Conservation (phyloP, 2,329 filamentous ascomycete genomes). For the Diaporthe sp. region DNA sequence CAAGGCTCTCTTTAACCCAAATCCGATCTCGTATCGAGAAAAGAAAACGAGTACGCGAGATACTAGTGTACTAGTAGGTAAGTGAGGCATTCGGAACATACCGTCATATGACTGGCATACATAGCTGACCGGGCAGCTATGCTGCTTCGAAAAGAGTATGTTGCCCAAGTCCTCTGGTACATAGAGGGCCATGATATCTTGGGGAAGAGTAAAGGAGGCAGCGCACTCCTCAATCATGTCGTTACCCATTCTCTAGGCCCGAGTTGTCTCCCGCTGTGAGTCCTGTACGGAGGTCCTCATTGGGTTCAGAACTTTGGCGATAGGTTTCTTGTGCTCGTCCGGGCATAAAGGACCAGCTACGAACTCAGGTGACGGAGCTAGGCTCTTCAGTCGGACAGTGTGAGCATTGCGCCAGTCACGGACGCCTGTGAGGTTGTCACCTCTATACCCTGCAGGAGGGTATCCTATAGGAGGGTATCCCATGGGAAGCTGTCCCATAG, state of each 20-base stretch:
- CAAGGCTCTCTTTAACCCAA: neutral
- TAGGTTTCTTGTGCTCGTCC: neutral
- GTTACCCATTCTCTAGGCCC: rapidly evolving
- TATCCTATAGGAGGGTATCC: too few relatives aligned
- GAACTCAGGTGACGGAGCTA: neutral
- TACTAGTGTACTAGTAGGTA: too few relatives aligned
- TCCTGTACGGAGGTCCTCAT: neutral
- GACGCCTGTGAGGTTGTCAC: slow-evolving; percentile 50
- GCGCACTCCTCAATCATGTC: neutral
- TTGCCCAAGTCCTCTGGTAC: too few relatives aligned
- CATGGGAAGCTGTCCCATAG: too few relatives aligned
- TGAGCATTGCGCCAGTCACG: slow-evolving; percentile 50
- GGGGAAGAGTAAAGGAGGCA: too few relatives aligned
- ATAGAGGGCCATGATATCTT: too few relatives aligned
- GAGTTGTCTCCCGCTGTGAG: neutral
- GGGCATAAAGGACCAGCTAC: neutral
- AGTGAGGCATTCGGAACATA: too few relatives aligned
- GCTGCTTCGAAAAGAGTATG: too few relatives aligned
- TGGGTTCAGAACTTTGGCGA: neutral
- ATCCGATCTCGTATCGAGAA: neutral
- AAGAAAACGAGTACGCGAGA: neutral
- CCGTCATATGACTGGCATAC: too few relatives aligned
- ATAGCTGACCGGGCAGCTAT: too few relatives aligned
- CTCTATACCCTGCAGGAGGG: too few relatives aligned
- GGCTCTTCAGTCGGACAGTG: slow-evolving; percentile 38